Evolutionary conservation across 495 filamentous ascomycete species (phyloP), one percentile per base, ranked within the genome.

Genomic region (Cercophora sp.): DNA sequence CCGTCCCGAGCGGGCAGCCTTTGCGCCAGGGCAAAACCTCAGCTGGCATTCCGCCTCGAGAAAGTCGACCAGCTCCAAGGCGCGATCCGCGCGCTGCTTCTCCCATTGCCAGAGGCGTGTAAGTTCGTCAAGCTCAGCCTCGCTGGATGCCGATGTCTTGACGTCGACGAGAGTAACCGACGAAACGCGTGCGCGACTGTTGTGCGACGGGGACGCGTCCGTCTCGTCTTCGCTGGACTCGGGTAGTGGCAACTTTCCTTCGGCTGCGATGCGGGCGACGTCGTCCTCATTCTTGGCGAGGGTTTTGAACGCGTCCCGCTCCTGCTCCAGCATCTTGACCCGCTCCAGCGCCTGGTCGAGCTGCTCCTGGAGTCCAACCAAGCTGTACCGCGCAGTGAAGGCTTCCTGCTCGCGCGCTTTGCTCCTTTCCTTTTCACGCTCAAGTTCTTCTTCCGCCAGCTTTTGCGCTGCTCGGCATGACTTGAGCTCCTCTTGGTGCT

Each of bases 401-500:
- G 84, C 79, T 52, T 94, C 88, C 58, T 93, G 87, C 56, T 88
- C 88, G 29, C 78, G 72, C 23, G 70, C 72, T 34, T 69, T 64
- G 58, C 73, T 70, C 9, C 64, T 67, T 16, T 79, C 72, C 41
- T 73, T 78, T 60, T 79, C 74, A 23, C 65, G 62, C 18, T 71
- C 70, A 1, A 80, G 63, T 57, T 92, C 89, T 10, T 74, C 72
- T 44, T 76, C 71, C 2, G 57, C 44, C 1, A 66, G 36, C 45
- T 70, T 74, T 31, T 61, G 65, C 9, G 70, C 76, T 15, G 76
- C 75, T 51, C 85, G 82, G 2, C 78, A 69, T 4, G 85, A 68
- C 59, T 92, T 91, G 49, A 92, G 69, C 59, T 96, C 89, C 55
- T 94, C 88, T 62, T 94, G 89, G 10, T 84, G 58, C 60, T 94